Evolutionary conservation across 257 asterid genomes (phyloP), one percentile per base, ranked within the genome.

Genomic region (Penstemon eatonii): DNA sequence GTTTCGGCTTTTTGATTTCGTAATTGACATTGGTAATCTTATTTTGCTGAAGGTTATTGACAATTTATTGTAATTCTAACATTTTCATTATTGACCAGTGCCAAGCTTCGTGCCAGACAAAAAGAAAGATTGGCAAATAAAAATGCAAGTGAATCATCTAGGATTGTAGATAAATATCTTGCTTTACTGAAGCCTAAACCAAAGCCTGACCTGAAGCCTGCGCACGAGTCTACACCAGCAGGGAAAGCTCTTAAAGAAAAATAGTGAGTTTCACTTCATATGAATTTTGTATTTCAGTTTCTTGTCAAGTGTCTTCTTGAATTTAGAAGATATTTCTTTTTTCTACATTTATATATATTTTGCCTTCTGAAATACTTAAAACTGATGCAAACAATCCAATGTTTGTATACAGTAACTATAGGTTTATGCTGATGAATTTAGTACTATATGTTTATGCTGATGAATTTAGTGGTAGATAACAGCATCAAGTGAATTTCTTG

Each of bases 31-130:
- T 13, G 39, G 40, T 41, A 50, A 54, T 75, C 8, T 36, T 65
- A 4, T 52, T 63, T 33, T 59, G 47, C 71, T 56, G 25, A 15
- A 68, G 58, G 10, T 52, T 13, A 7, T 70, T 53, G 42, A 56
- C 56, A 44, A 62, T 11, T 11, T 57, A 46, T 66, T 51, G 25
- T 55, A 43, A 3, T 45, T 61, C 64, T 69, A 42, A 64, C 33
- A 37, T 40, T 44, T 65, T 67, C 42, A 11, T 54, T 63, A 37
- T 74, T 65, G 67, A 18, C 73, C 90, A 93, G 99, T 76, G 56
- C 74, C 41, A 90, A 81, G 86, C 99, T 93, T 76, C 96, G 97
- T 43, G 84, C 90, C 13, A 79, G 96, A 78, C 99, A 93, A 72
- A 89, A 83, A 36, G 96, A 86, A 78, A 79, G 95, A 70, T 39